Percentiles rank a stretch among this genome's conserved stretches.
Evolutionary conservation across 495 filamentous ascomycete species (phyloP).

Genomic region (Parmelia sp.): DNA sequence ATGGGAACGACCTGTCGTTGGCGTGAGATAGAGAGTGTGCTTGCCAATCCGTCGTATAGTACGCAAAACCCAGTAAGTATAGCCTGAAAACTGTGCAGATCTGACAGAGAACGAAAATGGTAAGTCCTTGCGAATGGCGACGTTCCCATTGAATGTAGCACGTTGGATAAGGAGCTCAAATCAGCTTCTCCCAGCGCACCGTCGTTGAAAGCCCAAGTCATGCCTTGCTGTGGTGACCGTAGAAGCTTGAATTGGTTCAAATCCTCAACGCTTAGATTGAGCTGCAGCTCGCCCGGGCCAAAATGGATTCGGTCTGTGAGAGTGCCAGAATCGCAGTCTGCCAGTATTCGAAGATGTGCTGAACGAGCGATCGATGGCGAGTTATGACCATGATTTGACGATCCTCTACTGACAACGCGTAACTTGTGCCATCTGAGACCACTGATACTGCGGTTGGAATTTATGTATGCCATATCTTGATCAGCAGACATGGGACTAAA

Average conservation of each 20-base stretch:
- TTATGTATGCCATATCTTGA: neutral
- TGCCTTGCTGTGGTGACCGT: conserved; percentile 58
- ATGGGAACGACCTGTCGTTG: conserved; percentile 82
- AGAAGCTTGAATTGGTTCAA: conserved; percentile 56
- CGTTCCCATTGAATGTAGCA: conserved; percentile 40
- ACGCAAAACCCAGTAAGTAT: conserved; percentile 73
- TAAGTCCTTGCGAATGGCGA: conserved; percentile 47
- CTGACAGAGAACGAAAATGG: conserved; percentile 46
- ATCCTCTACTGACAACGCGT: conserved; percentile 37
- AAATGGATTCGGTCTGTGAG: conserved; percentile 70
- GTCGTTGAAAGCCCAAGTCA: conserved; percentile 63
- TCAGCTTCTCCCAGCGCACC: conserved; percentile 53
- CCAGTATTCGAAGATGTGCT: conserved; percentile 60
- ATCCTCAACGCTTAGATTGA: conserved; percentile 53
- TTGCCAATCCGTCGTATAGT: conserved; percentile 65
- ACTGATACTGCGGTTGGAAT: neutral
- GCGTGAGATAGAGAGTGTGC: conserved; percentile 73
- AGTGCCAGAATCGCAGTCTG: conserved; percentile 59
- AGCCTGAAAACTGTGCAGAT: conserved; percentile 68
- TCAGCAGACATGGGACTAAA: neutral
- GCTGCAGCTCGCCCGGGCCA: conserved; percentile 65
- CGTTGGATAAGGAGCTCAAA: conserved; percentile 46
- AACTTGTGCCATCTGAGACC: conserved; percentile 21
- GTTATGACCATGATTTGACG: conserved; percentile 36
- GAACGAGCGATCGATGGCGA: conserved; percentile 57